Conservation (phyloP, 257 asterid species). For the Perilla frutescens region DNA sequence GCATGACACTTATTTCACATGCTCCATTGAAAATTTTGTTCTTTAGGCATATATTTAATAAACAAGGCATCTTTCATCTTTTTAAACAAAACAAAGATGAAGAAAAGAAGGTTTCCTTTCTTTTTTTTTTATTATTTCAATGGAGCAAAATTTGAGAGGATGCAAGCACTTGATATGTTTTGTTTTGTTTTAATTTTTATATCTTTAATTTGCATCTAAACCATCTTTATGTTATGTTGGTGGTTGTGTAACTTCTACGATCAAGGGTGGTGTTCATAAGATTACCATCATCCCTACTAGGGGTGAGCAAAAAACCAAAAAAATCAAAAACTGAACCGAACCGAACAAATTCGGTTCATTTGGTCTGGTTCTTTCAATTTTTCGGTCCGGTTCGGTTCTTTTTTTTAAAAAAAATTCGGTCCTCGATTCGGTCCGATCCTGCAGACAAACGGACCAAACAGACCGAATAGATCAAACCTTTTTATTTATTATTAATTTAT, state of each 20-base stretch:
- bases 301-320: no score
- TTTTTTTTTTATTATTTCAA: not conserved
- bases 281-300: not conserved
- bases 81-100: not conserved
- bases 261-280: not conserved
- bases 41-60: not conserved
- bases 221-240: not conserved
- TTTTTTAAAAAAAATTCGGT: no score
- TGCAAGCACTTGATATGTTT: not conserved
- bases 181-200: not conserved
- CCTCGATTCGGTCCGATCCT: no score
- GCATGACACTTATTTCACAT: not conserved
- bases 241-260: not conserved
- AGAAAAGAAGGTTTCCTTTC: not conserved
- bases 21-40: not conserved
- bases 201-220: not conserved
- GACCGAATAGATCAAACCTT: no score
- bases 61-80: not conserved
- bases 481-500: no score
- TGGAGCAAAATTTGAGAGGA: not conserved
- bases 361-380: no score
- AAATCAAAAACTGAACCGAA: no score
- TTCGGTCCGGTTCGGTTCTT: no score
- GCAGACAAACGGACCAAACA: no score
- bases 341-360: no score